A percentile compares a stretch with the other conserved stretches of the same genome.
Evolutionary conservation across 2,329 filamentous ascomycete species (phyloP).

Genomic region (Tolypocladium sp.): DNA sequence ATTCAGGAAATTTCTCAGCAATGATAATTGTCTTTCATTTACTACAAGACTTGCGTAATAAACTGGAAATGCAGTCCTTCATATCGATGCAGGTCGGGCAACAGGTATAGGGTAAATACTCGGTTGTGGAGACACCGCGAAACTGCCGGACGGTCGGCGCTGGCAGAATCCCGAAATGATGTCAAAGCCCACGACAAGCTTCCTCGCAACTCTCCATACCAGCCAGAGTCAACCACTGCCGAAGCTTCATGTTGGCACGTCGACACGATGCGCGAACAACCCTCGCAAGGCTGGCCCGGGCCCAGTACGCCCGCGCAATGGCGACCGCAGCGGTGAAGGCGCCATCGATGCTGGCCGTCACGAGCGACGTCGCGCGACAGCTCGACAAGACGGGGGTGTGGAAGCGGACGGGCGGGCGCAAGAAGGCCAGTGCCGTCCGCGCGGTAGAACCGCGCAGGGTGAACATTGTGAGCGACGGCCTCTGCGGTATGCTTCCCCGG

Average conservation of each 20-base stretch:
- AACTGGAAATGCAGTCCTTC: too few relatives aligned
- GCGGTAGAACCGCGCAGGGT: constrained; percentile 29
- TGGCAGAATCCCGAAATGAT: background rate
- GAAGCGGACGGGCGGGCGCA: constrained; percentile 8
- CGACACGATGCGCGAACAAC: constrained; percentile 3
- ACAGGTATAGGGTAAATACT: background rate
- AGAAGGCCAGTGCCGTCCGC: constrained; percentile 1
- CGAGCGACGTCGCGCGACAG: constrained; percentile 10
- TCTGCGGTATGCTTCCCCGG: constrained; percentile 34
- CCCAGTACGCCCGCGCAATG: constrained; percentile 3
- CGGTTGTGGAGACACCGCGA: background rate
- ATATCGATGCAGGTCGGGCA: background rate
- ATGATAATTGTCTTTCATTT: background rate
- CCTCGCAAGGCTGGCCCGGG: constrained; percentile 4
- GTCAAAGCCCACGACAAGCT: background rate
- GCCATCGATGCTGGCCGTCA: constrained; percentile 7
- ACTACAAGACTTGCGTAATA: background rate
- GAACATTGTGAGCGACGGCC: constrained; percentile 40
- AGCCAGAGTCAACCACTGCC: background rate
- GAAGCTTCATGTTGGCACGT: constrained; percentile 6
- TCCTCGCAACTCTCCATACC: background rate
- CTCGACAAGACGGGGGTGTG: constrained; percentile 18
- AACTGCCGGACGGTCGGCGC: background rate
- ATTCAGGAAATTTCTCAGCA: too few relatives aligned
- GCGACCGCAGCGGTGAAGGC: constrained; percentile 2